Evolutionary conservation across 176 grass and related monocot genomes (phyloP), one percentile per base, ranked within the genome.

Genomic region (Areca catechu): DNA sequence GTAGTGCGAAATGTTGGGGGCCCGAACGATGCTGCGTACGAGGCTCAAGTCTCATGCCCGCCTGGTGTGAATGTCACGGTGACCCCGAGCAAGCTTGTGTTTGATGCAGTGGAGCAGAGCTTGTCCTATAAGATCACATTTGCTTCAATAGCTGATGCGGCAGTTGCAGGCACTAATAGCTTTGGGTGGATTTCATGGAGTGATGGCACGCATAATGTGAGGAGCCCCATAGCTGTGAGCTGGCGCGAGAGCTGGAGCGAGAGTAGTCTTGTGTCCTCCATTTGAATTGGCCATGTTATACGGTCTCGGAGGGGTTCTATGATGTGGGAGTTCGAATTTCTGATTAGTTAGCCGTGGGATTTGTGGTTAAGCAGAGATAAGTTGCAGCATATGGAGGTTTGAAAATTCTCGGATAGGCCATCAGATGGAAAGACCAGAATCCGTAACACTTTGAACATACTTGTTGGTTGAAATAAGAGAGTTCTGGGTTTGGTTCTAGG

Each of bases 81-180:
- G 68, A 79, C 16, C 22, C 92, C 92, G n/a, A 88, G 80, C 79
- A 85, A 74, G 75, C 83, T 97, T n/a, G 92, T 57, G 80, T 97
- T 91, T 64, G 78, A 79, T 29, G 62, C 56, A 16, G 28, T 79
- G 25, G 58, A 63, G 27, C 53, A 65, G 69, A 91, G 67, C 81
- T 54, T 85, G 63, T 23, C 67, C 3, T 90, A 90, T 67, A 71
- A 82, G 54, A 82, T 90, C 62, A 90, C 71, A 2, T 20, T 90
- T 22, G 20, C 66, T 24, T 79, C 60, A 65, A 20, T 74, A 16
- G 72, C 58, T 24, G 76, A 79, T 66, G 71, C 80, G 22, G 83
- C 87, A 63, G 34, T 43, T 43, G 34, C 34, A 88, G 16, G 7
- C 2, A 72, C 59, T 55, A 67, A 85, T 69, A 59, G 81, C 15